Percentiles rank a stretch among this genome's conserved stretches.
These are phyloP conservation scores for Guillardia theta DNA, from an alignment of 78 protist genomes.

Conservation along the genomic window DNA sequence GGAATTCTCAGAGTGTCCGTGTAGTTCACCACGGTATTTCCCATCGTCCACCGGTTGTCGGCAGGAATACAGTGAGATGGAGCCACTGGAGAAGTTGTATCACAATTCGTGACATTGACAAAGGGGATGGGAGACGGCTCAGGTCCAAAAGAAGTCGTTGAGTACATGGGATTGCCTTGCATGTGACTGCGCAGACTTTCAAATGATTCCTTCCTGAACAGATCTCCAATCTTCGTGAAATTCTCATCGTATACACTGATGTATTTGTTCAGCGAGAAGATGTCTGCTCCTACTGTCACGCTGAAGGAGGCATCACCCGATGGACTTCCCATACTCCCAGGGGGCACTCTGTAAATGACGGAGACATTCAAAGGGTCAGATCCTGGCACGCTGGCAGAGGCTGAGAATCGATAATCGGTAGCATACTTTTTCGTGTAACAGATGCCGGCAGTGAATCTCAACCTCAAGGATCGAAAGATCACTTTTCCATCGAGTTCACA, in stretches of 20 bases:
- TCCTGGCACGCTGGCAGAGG: background rate
- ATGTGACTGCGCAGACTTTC: background rate
- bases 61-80: background rate
- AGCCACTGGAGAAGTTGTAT: background rate
- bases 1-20: background rate
- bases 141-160: background rate
- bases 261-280: background rate
- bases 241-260: background rate
- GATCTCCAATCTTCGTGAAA: background rate
- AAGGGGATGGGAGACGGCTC: background rate
- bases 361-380: background rate
- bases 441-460: background rate
- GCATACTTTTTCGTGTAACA: background rate
- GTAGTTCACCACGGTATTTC: background rate
- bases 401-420: background rate
- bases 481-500: background rate
- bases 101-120: background rate
- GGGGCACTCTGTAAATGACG: background rate
- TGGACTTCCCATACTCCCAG: background rate
- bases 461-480: background rate
- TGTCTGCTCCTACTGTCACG: background rate
- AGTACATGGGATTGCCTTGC: background rate
- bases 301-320: background rate
- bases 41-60: slow-evolving; percentile 3
- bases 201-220: background rate